Percentiles rank a stretch among this genome's conserved stretches.
Conservation (phyloP, 2,329 filamentous ascomycete genomes). For the Cryphonectria japonica region DNA sequence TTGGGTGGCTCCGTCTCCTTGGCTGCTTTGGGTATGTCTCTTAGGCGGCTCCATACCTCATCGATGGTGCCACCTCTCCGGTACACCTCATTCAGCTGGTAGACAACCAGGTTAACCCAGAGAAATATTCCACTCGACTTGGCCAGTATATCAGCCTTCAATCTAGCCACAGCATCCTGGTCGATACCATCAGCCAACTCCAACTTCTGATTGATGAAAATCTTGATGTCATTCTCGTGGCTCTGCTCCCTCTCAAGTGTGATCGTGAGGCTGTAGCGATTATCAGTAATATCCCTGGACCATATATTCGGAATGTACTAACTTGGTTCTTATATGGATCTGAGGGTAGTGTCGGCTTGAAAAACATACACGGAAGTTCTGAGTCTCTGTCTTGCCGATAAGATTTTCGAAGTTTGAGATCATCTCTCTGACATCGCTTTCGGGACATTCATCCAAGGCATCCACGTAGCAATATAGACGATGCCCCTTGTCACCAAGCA, state of each 20-base stretch:
- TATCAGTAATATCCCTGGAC: too few relatives aligned
- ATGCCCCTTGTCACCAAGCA: slow-evolving; percentile 14
- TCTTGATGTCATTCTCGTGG: slow-evolving; percentile 4
- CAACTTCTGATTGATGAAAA: slow-evolving; percentile 8
- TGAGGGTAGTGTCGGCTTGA: slow-evolving; percentile 52
- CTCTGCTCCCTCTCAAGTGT: slow-evolving; percentile 1
- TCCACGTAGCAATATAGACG: slow-evolving; percentile 39
- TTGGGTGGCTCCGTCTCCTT: neutral
- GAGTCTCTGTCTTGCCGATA: slow-evolving; percentile 33
- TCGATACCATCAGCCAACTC: neutral
- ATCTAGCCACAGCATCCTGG: neutral
- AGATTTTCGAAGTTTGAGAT: slow-evolving; percentile 47
- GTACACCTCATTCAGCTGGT: slow-evolving; percentile 43
- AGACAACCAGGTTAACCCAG: slow-evolving; percentile 46
- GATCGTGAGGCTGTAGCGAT: neutral
- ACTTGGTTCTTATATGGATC: slow-evolving; percentile 36
- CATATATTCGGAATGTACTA: slow-evolving; percentile 44
- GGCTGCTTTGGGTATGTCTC: slow-evolving; percentile 38
- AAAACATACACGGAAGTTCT: slow-evolving; percentile 43
- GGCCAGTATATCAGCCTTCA: slow-evolving; percentile 5
- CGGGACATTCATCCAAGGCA: slow-evolving; percentile 53
- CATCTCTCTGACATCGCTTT: slow-evolving; percentile 47
- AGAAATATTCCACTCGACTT: slow-evolving; percentile 21
- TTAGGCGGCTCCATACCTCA: slow-evolving; percentile 37
- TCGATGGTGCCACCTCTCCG: slow-evolving; percentile 34